A percentile compares a stretch with the other conserved stretches of the same genome.
Conservation (phyloP, 192 early-diverging fungal species). For the Mortierella alpina region DNA sequence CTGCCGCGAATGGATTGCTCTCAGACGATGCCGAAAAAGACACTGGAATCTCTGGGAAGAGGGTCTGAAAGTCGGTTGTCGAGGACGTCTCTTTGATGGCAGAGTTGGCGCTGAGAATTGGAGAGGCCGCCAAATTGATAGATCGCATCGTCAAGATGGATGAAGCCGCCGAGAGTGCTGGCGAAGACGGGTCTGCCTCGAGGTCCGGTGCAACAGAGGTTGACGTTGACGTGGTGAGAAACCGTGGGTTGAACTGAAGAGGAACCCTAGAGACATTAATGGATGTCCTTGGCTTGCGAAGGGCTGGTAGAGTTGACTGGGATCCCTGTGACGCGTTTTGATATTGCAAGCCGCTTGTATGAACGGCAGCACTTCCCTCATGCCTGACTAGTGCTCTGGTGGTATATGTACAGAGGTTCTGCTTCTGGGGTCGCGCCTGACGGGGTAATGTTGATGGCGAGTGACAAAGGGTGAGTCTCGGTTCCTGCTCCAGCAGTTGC, state of each 20-base stretch:
- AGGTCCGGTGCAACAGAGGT: conserved; percentile 14
- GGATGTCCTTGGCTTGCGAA: background rate
- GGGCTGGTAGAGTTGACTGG: background rate
- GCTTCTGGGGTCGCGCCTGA: conserved; percentile 4
- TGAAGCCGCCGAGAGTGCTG: background rate
- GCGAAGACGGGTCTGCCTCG: conserved; percentile 11
- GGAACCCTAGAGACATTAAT: no score
- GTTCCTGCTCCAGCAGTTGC: conserved; percentile 5
- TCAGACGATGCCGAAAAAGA: conserved; percentile 7
- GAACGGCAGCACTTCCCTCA: background rate
- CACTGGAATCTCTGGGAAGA: conserved; percentile 28
- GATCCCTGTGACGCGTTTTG: background rate
- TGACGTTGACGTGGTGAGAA: conserved; percentile 9
- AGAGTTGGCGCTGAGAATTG: background rate
- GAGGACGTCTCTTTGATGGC: conserved; percentile 1
- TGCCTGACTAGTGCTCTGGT: conserved; percentile 2
- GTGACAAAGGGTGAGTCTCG: conserved; percentile 1
- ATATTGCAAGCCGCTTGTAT: background rate
- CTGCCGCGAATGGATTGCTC: background rate
- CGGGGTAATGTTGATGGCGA: conserved; percentile 7
- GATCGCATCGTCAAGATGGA: conserved; percentile 1
- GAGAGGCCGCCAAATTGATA: background rate
- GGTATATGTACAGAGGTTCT: conserved; percentile 18
- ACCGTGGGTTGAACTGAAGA: background rate
- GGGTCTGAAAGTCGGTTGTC: conserved; percentile 24